Conservation (phyloP, 176 grass and related monocot genomes). For the Microstegium vimineum region DNA sequence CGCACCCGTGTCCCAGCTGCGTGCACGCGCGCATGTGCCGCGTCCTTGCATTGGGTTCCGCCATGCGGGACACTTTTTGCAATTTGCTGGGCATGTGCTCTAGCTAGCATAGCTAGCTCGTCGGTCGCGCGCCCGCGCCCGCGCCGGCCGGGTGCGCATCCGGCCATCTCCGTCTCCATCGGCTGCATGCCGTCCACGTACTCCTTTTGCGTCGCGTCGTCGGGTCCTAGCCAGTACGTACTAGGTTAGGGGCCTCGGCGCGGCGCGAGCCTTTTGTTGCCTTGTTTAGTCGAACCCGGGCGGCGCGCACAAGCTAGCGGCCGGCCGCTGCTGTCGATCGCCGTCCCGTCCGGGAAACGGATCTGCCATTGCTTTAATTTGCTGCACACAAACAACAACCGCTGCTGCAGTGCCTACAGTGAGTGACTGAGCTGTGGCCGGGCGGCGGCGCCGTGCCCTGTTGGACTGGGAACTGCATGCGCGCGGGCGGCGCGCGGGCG, state of each 20-base stretch:
- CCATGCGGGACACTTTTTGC: background rate
- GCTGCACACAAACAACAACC: background rate
- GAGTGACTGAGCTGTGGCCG: no score
- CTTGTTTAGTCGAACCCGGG: constrained; percentile 36
- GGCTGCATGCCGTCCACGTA: constrained; percentile 30
- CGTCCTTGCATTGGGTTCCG: constrained; percentile 17
- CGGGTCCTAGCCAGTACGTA: background rate
- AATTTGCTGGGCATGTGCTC: constrained; percentile 22
- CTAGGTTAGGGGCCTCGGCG: background rate
- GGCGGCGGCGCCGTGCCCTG: background rate
- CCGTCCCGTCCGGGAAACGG: background rate
- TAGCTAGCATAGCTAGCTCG: background rate
- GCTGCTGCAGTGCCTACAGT: background rate
- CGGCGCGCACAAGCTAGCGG: background rate
- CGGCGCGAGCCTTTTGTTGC: background rate
- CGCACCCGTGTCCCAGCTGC: background rate
- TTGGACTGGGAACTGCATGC: background rate
- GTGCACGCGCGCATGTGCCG: constrained; percentile 18
- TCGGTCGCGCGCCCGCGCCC: background rate
- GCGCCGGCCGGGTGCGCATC: background rate
- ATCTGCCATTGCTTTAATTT: no score
- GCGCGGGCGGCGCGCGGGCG: no score
- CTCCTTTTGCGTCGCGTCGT: constrained; percentile 16
- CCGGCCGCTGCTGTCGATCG: background rate
- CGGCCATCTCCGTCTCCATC: background rate